Percentiles rank a stretch among this genome's conserved stretches.
Evolutionary conservation across 2,329 filamentous ascomycete species (phyloP).

Genomic region (Fusarium compactum): DNA sequence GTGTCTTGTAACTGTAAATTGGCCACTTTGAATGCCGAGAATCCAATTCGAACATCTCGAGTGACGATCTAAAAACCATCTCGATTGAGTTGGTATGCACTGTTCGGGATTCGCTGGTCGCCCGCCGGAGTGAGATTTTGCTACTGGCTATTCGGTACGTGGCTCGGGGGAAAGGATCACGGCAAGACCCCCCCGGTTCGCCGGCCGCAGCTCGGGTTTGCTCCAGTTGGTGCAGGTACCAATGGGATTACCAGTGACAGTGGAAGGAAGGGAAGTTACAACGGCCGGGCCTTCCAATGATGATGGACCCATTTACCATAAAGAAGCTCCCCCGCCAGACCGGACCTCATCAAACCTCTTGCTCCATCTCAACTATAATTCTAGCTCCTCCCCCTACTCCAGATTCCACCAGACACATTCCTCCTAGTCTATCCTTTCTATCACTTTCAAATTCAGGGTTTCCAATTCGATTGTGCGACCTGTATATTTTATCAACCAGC

Average conservation of each 20-base stretch:
- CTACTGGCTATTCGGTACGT: slow-evolving; percentile 44
- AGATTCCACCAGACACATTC: slow-evolving; percentile 7
- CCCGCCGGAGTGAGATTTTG: slow-evolving; percentile 17
- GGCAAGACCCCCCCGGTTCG: slow-evolving; percentile 47
- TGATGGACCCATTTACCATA: slow-evolving; percentile 45
- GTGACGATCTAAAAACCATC: slow-evolving; percentile 28
- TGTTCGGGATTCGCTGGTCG: slow-evolving; percentile 9
- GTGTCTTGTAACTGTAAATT: slow-evolving; percentile 5
- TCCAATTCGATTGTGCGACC: slow-evolving; percentile 29
- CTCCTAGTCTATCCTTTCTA: slow-evolving; percentile 17
- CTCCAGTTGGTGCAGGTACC: slow-evolving; percentile 45
- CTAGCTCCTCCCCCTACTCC: slow-evolving; percentile 21
- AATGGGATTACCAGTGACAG: slow-evolving; percentile 41
- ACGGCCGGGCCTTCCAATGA: slow-evolving; percentile 39
- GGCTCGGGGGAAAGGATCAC: slow-evolving; percentile 50
- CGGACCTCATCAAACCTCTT: slow-evolving; percentile 41
- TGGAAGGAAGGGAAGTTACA: slow-evolving; percentile 20
- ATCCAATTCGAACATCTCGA: slow-evolving; percentile 14
- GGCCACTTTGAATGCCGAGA: slow-evolving; percentile 33
- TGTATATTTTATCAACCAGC: slow-evolving; percentile 37
- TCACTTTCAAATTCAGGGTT: background rate
- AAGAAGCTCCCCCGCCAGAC: slow-evolving; percentile 46
- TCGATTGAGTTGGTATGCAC: background rate
- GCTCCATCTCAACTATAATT: slow-evolving; percentile 35
- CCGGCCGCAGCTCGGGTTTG: slow-evolving; percentile 42